These are phyloP conservation scores for Pseudogymnoascus sp. DNA, from an alignment of 2,329 filamentous ascomycete genomes.

Conservation along the genomic window DNA sequence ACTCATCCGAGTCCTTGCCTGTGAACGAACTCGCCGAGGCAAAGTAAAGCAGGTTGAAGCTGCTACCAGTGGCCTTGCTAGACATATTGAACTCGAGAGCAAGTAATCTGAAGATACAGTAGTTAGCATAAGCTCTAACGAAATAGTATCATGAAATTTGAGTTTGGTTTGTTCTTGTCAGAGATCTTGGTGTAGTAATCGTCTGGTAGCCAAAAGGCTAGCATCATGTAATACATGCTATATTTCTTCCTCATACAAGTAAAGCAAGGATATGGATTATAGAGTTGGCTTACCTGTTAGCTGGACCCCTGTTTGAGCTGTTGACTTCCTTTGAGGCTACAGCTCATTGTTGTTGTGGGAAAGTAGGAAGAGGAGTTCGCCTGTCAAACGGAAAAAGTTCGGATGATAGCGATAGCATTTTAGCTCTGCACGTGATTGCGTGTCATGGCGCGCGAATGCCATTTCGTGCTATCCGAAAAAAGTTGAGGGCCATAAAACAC, in stretches of 20 bases:
- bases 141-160: neutral
- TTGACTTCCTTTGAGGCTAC: neutral
- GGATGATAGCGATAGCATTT: neutral
- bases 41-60: conserved; percentile 75
- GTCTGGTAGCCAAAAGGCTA: conserved; percentile 43
- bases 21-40: conserved; percentile 67
- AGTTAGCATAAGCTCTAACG: conserved; percentile 12
- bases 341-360: conserved; percentile 7
- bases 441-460: neutral
- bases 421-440: conserved; percentile 3
- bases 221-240: conserved; percentile 39
- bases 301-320: neutral
- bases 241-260: conserved; percentile 31
- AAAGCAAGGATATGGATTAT: neutral
- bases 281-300: conserved; percentile 4
- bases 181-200: conserved; percentile 62
- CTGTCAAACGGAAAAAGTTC: conserved; percentile 2
- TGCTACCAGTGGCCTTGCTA: conserved; percentile 11
- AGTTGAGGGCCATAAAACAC: neutral
- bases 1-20: conserved; percentile 54
- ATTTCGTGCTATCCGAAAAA: neutral
- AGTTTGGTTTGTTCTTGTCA: conserved; percentile 38
- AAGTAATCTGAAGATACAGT: conserved; percentile 8
- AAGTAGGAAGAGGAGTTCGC: neutral
- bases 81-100: conserved; percentile 12